Evolutionary conservation across 2,329 filamentous ascomycete genomes (phyloP).

Genomic region (Aureobasidium zeae): DNA sequence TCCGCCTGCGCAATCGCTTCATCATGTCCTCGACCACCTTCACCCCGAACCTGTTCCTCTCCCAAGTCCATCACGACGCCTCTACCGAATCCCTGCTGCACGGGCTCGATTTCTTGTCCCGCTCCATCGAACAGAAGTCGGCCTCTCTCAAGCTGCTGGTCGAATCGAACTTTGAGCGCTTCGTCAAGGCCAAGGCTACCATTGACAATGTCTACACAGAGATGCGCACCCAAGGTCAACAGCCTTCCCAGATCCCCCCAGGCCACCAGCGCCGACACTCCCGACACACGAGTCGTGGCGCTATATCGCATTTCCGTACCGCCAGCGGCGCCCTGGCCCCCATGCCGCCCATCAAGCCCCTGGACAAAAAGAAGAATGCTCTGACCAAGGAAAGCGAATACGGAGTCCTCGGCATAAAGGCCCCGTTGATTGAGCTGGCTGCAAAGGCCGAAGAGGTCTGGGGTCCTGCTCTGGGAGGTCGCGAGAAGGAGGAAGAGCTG

Average conservation of each 20-base stretch:
- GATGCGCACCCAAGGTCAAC: conserved; percentile 66
- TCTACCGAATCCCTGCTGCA: conserved; percentile 72
- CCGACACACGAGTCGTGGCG: conserved; percentile 58
- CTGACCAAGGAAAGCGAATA: conserved; percentile 88
- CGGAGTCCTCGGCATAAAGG: conserved; percentile 78
- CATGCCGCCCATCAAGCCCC: conserved; percentile 27
- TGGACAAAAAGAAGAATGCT: conserved; percentile 74
- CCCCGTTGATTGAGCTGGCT: conserved; percentile 76
- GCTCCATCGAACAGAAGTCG: conserved; percentile 94
- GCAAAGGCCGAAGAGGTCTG: conserved; percentile 96
- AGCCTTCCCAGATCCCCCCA: conserved; percentile 16
- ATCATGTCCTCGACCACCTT: conserved; percentile 93
- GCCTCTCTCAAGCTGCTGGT: conserved; percentile 93
- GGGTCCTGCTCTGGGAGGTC: conserved; percentile 84
- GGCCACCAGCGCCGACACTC: conserved; percentile 43
- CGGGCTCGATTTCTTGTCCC: conserved; percentile 76
- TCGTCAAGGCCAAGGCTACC: conserved; percentile 92
- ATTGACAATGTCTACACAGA: conserved; percentile 98
- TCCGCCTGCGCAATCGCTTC: conserved; percentile 67
- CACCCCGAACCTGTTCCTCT: conserved; percentile 82
- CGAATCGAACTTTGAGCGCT: conserved; percentile 96
- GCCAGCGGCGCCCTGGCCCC: conserved; percentile 30
- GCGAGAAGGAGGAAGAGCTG: conserved; percentile 81
- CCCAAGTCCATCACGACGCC: conserved; percentile 78
- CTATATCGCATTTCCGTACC: conserved; percentile 28